These are phyloP conservation scores for Cucurbita maxima DNA, from an alignment of 306 rosid species.

Conservation along the genomic window DNA sequence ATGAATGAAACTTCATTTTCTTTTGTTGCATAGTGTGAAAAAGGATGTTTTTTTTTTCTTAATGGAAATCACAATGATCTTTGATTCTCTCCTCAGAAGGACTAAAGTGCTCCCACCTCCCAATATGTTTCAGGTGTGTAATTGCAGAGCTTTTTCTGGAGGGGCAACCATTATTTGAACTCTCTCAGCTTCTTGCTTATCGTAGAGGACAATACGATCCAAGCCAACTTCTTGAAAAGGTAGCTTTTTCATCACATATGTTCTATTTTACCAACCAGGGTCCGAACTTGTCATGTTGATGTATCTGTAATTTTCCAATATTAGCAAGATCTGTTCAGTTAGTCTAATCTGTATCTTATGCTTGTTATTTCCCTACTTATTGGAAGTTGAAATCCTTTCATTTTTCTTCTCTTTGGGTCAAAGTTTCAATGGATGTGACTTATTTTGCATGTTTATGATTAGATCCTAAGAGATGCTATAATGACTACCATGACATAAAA, in stretches of 20 bases:
- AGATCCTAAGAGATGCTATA: neutral
- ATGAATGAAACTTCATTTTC: neutral
- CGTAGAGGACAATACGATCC: conserved; percentile 98
- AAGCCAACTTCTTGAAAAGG: conserved; percentile 86
- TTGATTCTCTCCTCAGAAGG: neutral
- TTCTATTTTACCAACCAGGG: neutral
- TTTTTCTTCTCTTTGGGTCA: neutral
- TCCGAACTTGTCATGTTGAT: neutral
- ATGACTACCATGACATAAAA: neutral
- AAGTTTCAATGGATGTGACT: neutral
- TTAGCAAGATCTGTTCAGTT: neutral
- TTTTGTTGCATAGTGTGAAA: neutral
- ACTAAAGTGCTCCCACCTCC: conserved; percentile 6
- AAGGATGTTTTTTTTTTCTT: neutral
- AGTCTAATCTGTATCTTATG: neutral
- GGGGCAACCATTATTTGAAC: conserved; percentile 93
- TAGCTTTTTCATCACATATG: conserved; percentile 10
- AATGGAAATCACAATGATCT: neutral
- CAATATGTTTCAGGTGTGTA: conserved; percentile 58
- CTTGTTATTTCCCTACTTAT: neutral
- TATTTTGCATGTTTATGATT: neutral
- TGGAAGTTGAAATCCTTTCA: neutral
- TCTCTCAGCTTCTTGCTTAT: conserved; percentile 90
- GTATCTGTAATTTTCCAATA: neutral
- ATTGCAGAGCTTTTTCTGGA: conserved; percentile 97